Conservation (phyloP, 116 monocot species). For the Iris pallida region DNA sequence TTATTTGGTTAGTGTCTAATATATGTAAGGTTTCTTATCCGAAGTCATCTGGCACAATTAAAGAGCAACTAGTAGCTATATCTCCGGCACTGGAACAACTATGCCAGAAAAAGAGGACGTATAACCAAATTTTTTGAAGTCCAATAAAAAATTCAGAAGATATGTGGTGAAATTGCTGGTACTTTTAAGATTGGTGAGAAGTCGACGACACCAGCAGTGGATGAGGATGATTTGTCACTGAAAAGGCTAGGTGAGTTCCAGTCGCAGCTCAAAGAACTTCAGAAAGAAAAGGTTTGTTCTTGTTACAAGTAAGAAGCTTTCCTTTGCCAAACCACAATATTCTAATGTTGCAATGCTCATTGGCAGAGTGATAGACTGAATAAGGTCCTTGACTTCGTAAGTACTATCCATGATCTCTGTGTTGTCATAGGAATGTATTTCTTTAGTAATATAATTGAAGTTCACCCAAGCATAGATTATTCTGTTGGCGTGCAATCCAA, state of each 20-base stretch:
- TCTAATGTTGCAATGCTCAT: background rate
- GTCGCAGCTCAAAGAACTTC: conserved; percentile 29
- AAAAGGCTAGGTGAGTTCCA: conserved; percentile 41
- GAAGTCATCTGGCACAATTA: conserved; percentile 59
- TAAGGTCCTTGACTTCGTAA: conserved; percentile 50
- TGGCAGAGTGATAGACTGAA: conserved; percentile 56
- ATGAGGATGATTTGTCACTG: conserved; percentile 48
- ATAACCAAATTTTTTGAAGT: conserved; percentile 40
- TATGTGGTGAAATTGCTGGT: conserved; percentile 44
- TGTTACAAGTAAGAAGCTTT: background rate
- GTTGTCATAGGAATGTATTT: conserved; percentile 52
- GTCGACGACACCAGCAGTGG: conserved; percentile 27
- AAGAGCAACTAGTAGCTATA: conserved; percentile 52
- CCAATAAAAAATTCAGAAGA: conserved; percentile 48
- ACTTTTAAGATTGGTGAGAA: conserved; percentile 25
- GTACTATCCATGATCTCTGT: conserved; percentile 57
- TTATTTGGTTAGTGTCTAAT: too few species aligned
- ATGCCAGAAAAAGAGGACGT: conserved; percentile 40
- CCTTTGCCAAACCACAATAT: background rate
- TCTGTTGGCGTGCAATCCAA: conserved; percentile 47
- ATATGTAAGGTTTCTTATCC: background rate
- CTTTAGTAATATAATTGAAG: conserved; percentile 48
- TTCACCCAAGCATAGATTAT: conserved; percentile 46
- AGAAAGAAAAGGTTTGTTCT: conserved; percentile 44
- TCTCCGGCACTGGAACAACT: conserved; percentile 39